phyloP scores from a whole-genome alignment of 2,329 filamentous ascomycete genomes.

The Sporothrix brasiliensis region DNA sequence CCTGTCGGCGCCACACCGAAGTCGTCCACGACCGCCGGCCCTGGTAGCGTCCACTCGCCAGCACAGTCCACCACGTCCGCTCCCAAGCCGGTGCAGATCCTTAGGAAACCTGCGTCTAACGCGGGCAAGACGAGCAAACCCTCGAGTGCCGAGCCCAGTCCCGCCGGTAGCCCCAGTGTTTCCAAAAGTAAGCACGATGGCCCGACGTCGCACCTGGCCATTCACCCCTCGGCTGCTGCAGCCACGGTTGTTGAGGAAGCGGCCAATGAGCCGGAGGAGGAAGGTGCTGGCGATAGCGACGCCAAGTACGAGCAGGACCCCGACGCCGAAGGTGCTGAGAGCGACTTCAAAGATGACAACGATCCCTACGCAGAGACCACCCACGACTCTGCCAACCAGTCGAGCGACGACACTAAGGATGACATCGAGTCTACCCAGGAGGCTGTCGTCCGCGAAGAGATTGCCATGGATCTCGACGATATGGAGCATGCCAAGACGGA shows the following conservation, averaged over 20 bases:
- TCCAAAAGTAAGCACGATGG: conserved; percentile 14
- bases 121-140: conserved; percentile 48
- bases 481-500: conserved; percentile 57
- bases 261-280: background rate
- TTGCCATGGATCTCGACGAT: conserved; percentile 53
- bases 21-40: conserved; percentile 43
- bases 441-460: conserved; percentile 41
- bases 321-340: conserved; percentile 24
- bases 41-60: conserved; percentile 38
- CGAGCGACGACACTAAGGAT: conserved; percentile 60
- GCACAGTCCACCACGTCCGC: conserved; percentile 42
- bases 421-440: conserved; percentile 54
- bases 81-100: conserved; percentile 49
- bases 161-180: conserved; percentile 46
- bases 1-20: conserved; percentile 50
- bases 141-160: conserved; percentile 49
- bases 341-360: conserved; percentile 44
- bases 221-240: conserved; percentile 8
- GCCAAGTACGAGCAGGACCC: conserved; percentile 55
- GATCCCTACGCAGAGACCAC: conserved; percentile 72
- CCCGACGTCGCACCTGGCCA: conserved; percentile 5
- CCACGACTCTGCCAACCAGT: conserved; percentile 62
- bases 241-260: background rate
- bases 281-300: conserved; percentile 28
- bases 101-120: conserved; percentile 55